Evolutionary conservation across 2,329 filamentous ascomycete genomes (phyloP).

Genomic region (Orbilia blumenaviensis): DNA sequence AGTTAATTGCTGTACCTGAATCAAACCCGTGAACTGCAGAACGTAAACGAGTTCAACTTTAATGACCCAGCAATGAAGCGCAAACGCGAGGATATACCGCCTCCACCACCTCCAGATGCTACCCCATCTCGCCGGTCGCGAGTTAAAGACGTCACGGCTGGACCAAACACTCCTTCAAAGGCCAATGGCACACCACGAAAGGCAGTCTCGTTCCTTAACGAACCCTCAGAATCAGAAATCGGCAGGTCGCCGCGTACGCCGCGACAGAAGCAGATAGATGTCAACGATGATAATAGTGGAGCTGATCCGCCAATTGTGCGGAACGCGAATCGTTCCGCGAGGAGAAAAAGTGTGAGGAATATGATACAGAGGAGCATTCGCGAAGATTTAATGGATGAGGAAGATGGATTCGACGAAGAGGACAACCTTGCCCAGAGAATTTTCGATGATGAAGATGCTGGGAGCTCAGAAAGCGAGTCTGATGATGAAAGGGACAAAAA

Average conservation of each 20-base stretch:
- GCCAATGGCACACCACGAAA: slow-evolving; percentile 46
- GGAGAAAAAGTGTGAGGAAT: slow-evolving; percentile 81
- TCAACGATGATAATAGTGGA: slow-evolving; percentile 20
- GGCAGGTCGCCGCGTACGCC: slow-evolving; percentile 44
- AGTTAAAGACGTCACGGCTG: slow-evolving; percentile 21
- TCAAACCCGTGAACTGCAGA: not conserved
- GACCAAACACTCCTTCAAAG: slow-evolving; percentile 30
- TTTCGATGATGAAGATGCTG: slow-evolving; percentile 70
- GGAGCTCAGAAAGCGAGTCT: slow-evolving; percentile 58
- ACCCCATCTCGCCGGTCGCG: slow-evolving; percentile 42
- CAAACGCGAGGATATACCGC: slow-evolving; percentile 47
- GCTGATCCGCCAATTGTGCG: slow-evolving; percentile 53
- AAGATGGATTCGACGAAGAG: slow-evolving; percentile 37
- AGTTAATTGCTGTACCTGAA: not conserved
- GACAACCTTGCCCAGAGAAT: slow-evolving; percentile 39
- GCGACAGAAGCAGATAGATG: slow-evolving; percentile 36
- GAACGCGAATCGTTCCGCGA: slow-evolving; percentile 80
- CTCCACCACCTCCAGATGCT: slow-evolving; percentile 22
- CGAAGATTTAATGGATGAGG: slow-evolving; percentile 40
- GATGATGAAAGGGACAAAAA: slow-evolving; percentile 57
- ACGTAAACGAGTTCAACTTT: not conserved
- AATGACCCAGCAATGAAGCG: slow-evolving; percentile 45
- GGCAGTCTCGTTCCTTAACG: slow-evolving; percentile 39
- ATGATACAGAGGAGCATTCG: slow-evolving; percentile 75
- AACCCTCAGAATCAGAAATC: slow-evolving; percentile 13